Evolutionary conservation across 768 basidiomycete species (phyloP).

Genomic region (Boletus rufocinnamomeus): DNA sequence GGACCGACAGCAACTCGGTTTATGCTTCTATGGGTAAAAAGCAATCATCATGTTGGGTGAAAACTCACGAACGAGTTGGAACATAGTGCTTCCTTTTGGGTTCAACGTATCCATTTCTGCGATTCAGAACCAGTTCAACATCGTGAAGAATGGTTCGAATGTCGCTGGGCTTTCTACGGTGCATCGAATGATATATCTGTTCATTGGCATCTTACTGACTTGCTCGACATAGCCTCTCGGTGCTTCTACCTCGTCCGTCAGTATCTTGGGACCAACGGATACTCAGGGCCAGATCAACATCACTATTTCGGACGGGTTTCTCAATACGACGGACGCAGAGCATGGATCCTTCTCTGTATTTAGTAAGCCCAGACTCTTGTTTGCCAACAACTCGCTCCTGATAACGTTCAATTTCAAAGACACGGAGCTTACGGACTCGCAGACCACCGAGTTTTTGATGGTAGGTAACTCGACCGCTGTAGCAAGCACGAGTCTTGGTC

Average conservation of each 20-base stretch:
- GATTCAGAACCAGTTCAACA: conserved; percentile 67
- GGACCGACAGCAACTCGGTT: conserved; percentile 58
- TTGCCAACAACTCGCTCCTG: background rate
- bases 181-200: background rate
- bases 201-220: background rate
- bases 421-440: conserved; percentile 52
- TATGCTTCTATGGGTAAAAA: conserved; percentile 55
- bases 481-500: conserved; percentile 61
- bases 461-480: conserved; percentile 61
- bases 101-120: conserved; percentile 58
- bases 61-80: conserved; percentile 5
- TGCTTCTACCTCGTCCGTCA: conserved; percentile 62
- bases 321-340: conserved; percentile 49
- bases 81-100: conserved; percentile 67
- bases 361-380: conserved; percentile 42
- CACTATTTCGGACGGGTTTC: conserved; percentile 52
- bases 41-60: background rate
- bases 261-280: conserved; percentile 50
- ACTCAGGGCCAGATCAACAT: conserved; percentile 69
- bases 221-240: conserved; percentile 50
- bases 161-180: conserved; percentile 66
- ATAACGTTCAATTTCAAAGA: conserved; percentile 39
- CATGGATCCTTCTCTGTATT: conserved; percentile 58
- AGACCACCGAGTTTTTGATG: conserved; percentile 53
- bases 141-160: conserved; percentile 50